Evolutionary conservation across 1,284 basidiomycete genomes (phyloP).

Genomic region (Serendipita sp.): DNA sequence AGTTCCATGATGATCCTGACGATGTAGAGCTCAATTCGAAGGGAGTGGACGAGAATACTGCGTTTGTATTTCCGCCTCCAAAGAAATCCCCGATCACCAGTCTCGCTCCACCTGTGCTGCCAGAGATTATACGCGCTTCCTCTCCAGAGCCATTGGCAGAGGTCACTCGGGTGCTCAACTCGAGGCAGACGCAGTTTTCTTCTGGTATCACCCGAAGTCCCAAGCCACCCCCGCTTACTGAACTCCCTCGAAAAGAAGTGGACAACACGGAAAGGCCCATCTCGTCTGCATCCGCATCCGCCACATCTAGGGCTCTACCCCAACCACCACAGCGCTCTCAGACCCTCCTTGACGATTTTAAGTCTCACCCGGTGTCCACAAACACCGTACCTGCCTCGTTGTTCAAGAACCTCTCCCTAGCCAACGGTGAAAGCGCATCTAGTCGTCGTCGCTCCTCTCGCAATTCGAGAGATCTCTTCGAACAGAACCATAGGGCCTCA

Average conservation of each 20-base stretch:
- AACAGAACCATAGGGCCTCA: constrained; percentile 49
- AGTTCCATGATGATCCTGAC: neutral
- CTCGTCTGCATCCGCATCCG: neutral
- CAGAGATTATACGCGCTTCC: neutral
- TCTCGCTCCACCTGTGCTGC: constrained; percentile 2
- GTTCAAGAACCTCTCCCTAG: constrained; percentile 35
- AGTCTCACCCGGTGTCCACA: constrained; percentile 44
- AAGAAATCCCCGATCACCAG: neutral
- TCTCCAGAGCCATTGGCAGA: neutral
- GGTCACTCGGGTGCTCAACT: neutral
- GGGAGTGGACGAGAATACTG: neutral
- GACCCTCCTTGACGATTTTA: constrained; percentile 52
- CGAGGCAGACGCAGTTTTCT: neutral
- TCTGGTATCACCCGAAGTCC: neutral
- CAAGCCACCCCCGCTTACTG: neutral
- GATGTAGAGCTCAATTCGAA: neutral
- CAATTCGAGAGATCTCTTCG: constrained; percentile 46
- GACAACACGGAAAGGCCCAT: neutral
- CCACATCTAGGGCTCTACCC: neutral
- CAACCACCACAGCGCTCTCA: constrained; percentile 47
- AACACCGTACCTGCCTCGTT: constrained; percentile 70
- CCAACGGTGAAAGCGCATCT: constrained; percentile 39
- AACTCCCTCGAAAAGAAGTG: neutral
- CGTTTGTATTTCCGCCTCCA: constrained; percentile 4
- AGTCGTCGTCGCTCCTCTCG: constrained; percentile 57